Base-by-base conservation (phyloP, 345 rosid genomes). In the Citrus reticulata region DNA sequence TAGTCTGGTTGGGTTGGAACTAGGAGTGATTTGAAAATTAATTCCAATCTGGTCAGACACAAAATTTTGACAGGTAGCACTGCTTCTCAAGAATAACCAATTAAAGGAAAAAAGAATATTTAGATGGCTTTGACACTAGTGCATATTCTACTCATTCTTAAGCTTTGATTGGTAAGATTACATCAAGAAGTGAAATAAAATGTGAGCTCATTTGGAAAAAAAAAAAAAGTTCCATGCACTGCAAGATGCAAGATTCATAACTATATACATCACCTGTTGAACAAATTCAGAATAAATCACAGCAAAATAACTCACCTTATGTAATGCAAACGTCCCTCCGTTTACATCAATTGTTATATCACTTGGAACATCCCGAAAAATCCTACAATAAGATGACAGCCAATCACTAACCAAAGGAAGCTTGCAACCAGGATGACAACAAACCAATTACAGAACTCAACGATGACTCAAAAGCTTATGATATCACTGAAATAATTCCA, bases 361-460 rank as follows among this genome's bases (percentile, higher is more conserved):
- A 78, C 98, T 93, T 40, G 97, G 97, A 51, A 95, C 97, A 69
- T 95, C 99, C 40, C 96, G 85, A 76, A 93, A 95, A 78, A 92
- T 95, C 99, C 98, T 95, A 79, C 89, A 83, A 82, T 11, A 79
- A 77, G 32, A 62, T 57, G 58, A 68, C 27, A 58, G 17, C 61
- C 39, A 42, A 61, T 78, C 61, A 70, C 25, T 74, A 35, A 74
- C 32, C 49, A 72, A 72, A 81, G 29, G 19, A n/a, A n/a, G 29
- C 54, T n/a, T 9, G 46, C 13, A 40, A 40, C 46, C 46, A 40
- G 20, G 29, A 19, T 8, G 19, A 37, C n/a, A 20, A 20, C 1
- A 6, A 13, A 57, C 5, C 34, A 9, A 8, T 39, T 40, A 17
- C 34, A n/a, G 51, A 57, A n/a, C 24, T 34, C 39, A 13, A 35